Conservation (phyloP, 768 basidiomycete species). For the Phallus indusiatus region DNA sequence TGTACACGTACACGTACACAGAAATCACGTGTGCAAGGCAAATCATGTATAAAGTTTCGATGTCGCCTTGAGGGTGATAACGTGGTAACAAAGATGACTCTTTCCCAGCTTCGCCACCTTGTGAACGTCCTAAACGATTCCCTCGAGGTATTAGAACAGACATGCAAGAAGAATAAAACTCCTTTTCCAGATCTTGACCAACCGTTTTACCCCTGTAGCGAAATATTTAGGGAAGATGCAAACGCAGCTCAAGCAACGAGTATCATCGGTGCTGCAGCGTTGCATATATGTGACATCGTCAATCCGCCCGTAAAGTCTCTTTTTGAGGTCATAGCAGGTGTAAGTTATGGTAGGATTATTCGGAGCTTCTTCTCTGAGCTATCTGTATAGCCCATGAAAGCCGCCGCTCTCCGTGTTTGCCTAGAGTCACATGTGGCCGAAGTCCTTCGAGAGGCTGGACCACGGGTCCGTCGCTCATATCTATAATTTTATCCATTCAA, state of each 20-base stretch:
- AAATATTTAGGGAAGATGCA: conserved; percentile 34
- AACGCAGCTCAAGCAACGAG: conserved; percentile 49
- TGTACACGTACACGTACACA: no score
- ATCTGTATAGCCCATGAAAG: conserved; percentile 11
- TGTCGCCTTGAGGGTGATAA: no score
- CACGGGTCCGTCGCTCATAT: neutral
- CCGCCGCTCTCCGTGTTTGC: conserved; percentile 3
- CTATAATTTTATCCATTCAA: no score
- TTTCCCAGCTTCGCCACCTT: neutral
- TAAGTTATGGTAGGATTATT: neutral
- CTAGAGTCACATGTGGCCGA: conserved; percentile 11
- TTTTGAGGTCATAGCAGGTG: neutral
- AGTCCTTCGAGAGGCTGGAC: conserved; percentile 13
- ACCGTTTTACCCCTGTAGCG: conserved; percentile 19
- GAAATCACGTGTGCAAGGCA: no score
- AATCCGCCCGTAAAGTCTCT: conserved; percentile 13
- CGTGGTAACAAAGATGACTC: neutral
- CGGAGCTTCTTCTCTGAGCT: neutral
- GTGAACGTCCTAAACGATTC: neutral
- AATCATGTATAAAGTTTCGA: no score
- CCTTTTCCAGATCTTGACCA: conserved; percentile 21
- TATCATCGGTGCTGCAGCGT: conserved; percentile 22
- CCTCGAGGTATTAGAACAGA: conserved; percentile 18
- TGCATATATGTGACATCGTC: conserved; percentile 18
- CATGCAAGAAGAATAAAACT: conserved; percentile 13